Base-by-base conservation (phyloP, 225 moss, liverwort and hornwort species). In the Sphagnum tenellum region DNA sequence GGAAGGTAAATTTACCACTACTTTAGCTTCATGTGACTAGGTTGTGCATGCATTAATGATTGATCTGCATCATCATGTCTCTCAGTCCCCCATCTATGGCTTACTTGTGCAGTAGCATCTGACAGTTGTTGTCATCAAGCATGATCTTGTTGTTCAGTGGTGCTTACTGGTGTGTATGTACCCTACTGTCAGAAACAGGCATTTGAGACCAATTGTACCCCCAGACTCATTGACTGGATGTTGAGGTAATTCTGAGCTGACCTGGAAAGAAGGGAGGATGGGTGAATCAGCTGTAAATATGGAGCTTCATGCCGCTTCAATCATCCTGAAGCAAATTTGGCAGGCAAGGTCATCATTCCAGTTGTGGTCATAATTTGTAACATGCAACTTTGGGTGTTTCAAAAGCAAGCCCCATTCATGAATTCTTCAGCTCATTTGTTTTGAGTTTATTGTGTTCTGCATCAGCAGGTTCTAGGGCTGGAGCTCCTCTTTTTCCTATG, bases 301-400 rank as follows among this genome's bases (percentile, higher is more conserved):
- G 92, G 96, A 47, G 67, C 56, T 29, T 73, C 82, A 3, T 98
- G 96, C 69, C 90, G 92, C 44, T 98, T 88, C 72, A 87, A 93
- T 65, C 96, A 98, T 67, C 96, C 96, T 57, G 93, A 98, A 88
- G 72, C 78, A 48, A 47, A 77, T 49, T n/a, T 76, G 44, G 60
- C 77, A 12, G 79, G 86, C 80, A 72, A 62, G 60, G 50, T 3
- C 48, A 58, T 13, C 5, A 10, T 52, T 48, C 59, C 7, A 12
- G 45, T 8, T 45, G 45, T 52, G 29, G 29, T 29, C 29, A 29
- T 29, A 29, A 29, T 29, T 29, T 29, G 29, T 29, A 29, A 29
- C 29, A 29, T 29, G 29, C 29, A 29, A 29, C 29, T 29, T 29
- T 29, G 29, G 29, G 0, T 29, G 29, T 29, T 29, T 29, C 29